Evolutionary conservation across 176 grass and related monocot species (phyloP).

Genomic region (Paspalum notatum): DNA sequence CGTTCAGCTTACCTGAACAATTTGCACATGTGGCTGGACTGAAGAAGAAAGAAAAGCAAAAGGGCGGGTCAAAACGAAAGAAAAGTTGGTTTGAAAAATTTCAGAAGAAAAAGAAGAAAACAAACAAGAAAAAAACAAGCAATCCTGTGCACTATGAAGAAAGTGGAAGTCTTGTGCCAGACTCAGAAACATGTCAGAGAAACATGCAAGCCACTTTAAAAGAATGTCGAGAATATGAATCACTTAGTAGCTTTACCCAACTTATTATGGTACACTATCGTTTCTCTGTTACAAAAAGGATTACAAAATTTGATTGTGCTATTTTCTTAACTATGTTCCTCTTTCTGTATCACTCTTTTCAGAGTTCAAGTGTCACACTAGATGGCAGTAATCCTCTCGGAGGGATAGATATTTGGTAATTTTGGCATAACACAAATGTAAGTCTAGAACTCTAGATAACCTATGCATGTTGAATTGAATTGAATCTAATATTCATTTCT

Average conservation of each 20-base stretch:
- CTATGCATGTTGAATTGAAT: too few species aligned
- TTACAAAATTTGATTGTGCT: too few species aligned
- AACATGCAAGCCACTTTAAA: too few species aligned
- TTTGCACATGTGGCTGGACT: neutral
- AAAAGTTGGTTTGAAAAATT: neutral
- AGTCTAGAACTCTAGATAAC: too few species aligned
- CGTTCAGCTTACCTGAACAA: neutral
- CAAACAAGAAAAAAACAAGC: neutral
- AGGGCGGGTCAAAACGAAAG: neutral
- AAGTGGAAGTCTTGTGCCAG: too few species aligned
- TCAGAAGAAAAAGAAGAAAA: neutral
- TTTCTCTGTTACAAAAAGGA: neutral
- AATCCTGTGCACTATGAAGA: neutral
- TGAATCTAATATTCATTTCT: too few species aligned
- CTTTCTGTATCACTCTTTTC: too few species aligned
- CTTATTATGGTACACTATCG: neutral
- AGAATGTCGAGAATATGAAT: neutral
- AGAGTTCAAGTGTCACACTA: too few species aligned
- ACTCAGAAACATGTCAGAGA: neutral
- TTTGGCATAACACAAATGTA: too few species aligned
- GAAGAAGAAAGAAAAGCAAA: neutral
- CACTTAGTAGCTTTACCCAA: neutral
- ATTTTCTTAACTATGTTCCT: too few species aligned
- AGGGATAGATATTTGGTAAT: too few species aligned
- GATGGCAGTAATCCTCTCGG: too few species aligned